Evolutionary conservation across 768 basidiomycete species (phyloP).

Genomic region (Russula vinacea): DNA sequence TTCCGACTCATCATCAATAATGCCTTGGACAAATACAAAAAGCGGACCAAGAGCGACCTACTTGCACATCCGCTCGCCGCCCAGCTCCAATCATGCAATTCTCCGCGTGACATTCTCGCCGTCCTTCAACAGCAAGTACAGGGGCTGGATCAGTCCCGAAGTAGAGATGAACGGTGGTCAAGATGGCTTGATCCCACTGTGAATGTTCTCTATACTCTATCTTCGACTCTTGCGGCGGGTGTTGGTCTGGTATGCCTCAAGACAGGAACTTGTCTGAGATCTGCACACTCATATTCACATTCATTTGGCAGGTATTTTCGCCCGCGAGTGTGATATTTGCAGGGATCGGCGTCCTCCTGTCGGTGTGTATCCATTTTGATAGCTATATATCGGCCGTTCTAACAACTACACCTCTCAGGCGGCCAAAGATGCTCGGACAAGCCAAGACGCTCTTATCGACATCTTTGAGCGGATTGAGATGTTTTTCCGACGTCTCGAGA

Average conservation of each 20-base stretch:
- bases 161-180: not conserved
- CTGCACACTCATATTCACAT: not conserved
- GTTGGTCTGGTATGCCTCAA: not conserved
- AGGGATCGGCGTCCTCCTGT: not conserved
- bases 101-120: not conserved
- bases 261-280: not conserved
- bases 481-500: not conserved
- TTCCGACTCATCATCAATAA: not conserved
- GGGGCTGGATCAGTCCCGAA: not conserved
- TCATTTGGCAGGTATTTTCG: not conserved
- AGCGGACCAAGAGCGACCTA: not conserved
- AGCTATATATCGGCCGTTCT: not conserved
- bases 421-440: not conserved
- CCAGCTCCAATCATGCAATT: not conserved
- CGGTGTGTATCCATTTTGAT: not conserved
- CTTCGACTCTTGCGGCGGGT: not conserved
- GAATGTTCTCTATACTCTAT: not conserved
- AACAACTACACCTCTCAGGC: not conserved
- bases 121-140: not conserved
- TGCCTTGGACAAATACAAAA: not conserved
- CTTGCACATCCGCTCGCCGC: not conserved
- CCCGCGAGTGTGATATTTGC: not conserved
- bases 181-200: not conserved
- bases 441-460: not conserved
- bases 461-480: not conserved